Base-by-base conservation (phyloP, 2,329 filamentous ascomycete genomes). In the Penicillium psychrosexuale region DNA sequence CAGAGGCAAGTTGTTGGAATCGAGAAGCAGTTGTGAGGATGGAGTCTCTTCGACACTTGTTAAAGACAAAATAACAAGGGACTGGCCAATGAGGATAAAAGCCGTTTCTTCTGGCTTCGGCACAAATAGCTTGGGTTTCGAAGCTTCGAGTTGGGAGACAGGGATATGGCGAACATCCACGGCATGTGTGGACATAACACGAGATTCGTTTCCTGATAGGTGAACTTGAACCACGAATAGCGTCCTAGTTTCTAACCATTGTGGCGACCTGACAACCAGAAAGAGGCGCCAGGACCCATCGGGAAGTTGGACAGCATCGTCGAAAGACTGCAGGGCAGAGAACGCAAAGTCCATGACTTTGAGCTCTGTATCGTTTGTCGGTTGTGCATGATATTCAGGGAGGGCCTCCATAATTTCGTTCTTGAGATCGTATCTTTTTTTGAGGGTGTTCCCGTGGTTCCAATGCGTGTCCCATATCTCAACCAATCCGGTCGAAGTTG, bases 391-490 rank as follows among this genome's bases (percentile, higher is more conserved):
- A 11, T 80, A 74, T 37, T 81, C 76, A 50, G 83, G 82, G 17
- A 96, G 75, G 31, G 85, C 84, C 2, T 78, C 72, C 15, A 87
- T 69, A 34, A 97, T 80, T 4, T 82, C 74, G 22, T 86, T 84
- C 52, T 85, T 84, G 54, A 86, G 78, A 69, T 96, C 89, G 22
- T 86, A 79, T 58, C 93, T 90, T 27, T 82, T 82, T 44, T 88
- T 82, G 45, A 90, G 80, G 40, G 89, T 85, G 67, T 91, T 87
- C 62, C 92, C 90, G 33, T 92, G 92, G 57, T 89, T 90, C 71
- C 93, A 90, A 66, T 93, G 91, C 40, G 97, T 81, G 67, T 88
- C 89, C 94, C 94, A 99, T 8, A 87, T 82, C 64, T 95, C 88
- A 27, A 99, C 76, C 55, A 86, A 83, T 28, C 89, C 93, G 64